Evolutionary conservation across 164 flowering plant genomes (phyloP).

Genomic region (Nymphaea thermarum): DNA sequence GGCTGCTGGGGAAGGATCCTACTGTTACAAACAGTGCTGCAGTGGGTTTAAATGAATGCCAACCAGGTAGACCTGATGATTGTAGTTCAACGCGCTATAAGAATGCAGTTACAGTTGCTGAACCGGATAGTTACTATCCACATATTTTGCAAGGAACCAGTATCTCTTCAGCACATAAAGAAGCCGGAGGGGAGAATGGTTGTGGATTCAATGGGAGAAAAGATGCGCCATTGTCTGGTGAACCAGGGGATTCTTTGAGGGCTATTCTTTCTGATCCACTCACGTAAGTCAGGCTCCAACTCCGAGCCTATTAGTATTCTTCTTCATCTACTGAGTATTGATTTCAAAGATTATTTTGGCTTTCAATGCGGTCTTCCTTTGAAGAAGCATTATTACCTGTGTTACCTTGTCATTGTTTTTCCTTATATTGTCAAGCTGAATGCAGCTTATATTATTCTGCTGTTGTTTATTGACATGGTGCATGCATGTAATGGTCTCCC

Average conservation of each 20-base stretch:
- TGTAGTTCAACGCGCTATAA: slow-evolving; percentile 10
- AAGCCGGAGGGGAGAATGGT: slow-evolving; percentile 40
- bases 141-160: slow-evolving; percentile 43
- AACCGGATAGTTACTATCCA: slow-evolving; percentile 37
- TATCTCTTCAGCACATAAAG: slow-evolving; percentile 35
- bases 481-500: too few species aligned
- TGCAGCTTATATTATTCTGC: too few species aligned
- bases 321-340: too few species aligned
- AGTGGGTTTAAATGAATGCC: slow-evolving; percentile 23
- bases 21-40: slow-evolving; percentile 17
- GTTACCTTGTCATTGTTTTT: too few species aligned
- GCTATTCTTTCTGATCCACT: slow-evolving; percentile 73
- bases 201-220: slow-evolving; percentile 62
- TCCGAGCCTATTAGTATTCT: too few species aligned
- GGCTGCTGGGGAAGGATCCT: slow-evolving; percentile 30
- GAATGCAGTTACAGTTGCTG: slow-evolving; percentile 42
- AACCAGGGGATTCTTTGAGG: slow-evolving; percentile 60
- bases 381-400: too few species aligned
- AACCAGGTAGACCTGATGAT: slow-evolving; percentile 17
- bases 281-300: slow-evolving; percentile 36
- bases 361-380: too few species aligned
- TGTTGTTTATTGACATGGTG: too few species aligned
- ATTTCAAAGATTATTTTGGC: too few species aligned
- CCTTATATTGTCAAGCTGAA: too few species aligned
- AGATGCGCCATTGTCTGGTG: slow-evolving; percentile 32